Conservation (phyloP, 2,329 filamentous ascomycete genomes). For the Aspergillus japonicus region DNA sequence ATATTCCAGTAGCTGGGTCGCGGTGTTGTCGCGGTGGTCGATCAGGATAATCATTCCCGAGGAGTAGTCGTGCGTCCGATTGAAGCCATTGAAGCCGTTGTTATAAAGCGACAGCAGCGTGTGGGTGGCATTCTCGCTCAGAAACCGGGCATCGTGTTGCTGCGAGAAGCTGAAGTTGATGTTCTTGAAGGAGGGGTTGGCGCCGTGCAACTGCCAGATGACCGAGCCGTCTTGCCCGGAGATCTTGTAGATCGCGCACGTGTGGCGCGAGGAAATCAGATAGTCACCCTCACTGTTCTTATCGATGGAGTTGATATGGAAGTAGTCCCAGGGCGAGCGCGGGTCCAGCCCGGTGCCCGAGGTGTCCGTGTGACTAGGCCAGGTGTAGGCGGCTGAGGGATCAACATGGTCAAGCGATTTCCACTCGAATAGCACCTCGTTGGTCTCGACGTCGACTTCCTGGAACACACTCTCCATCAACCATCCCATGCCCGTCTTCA, state of each 20-base stretch:
- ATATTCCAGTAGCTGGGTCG: slow-evolving; percentile 35
- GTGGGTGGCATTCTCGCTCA: slow-evolving; percentile 40
- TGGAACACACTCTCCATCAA: slow-evolving; percentile 55
- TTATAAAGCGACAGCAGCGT: slow-evolving; percentile 42
- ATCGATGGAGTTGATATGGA: slow-evolving; percentile 46
- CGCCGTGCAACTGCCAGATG: slow-evolving; percentile 40
- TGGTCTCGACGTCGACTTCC: slow-evolving; percentile 53
- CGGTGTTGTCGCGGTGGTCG: slow-evolving; percentile 37
- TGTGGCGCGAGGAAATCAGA: slow-evolving; percentile 43
- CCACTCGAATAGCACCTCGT: slow-evolving; percentile 51
- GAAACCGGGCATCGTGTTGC: slow-evolving; percentile 44
- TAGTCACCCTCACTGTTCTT: slow-evolving; percentile 44
- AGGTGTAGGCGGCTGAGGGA: slow-evolving; percentile 48
- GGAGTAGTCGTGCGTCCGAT: slow-evolving; percentile 39
- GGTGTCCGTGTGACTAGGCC: slow-evolving; percentile 44
- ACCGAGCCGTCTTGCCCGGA: slow-evolving; percentile 41
- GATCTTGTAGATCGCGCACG: slow-evolving; percentile 42
- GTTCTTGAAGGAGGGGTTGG: slow-evolving; percentile 37
- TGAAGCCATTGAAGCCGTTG: slow-evolving; percentile 45
- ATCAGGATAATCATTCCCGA: slow-evolving; percentile 42
- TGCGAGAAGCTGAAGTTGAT: slow-evolving; percentile 45
- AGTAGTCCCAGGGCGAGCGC: slow-evolving; percentile 47
- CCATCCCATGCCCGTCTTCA: slow-evolving; percentile 49
- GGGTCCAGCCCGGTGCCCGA: slow-evolving; percentile 50
- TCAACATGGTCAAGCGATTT: slow-evolving; percentile 51